phyloP scores from a whole-genome alignment of 345 rosid species.

The Eucalyptus urophylla region DNA sequence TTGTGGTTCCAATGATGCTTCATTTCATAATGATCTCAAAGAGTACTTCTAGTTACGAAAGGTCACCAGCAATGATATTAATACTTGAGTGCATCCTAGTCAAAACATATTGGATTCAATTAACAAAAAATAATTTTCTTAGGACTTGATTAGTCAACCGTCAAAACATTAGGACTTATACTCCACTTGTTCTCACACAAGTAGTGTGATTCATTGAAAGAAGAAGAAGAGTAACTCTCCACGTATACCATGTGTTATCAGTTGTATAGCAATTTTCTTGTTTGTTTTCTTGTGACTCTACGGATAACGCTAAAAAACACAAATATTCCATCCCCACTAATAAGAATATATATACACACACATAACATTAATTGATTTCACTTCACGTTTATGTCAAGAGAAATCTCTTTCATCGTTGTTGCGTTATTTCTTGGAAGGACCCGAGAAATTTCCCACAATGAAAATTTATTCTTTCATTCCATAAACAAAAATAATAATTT shows the following conservation, averaged over 20 bases:
- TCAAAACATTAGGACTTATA: not conserved
- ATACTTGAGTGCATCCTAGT: not conserved
- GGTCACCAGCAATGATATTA: not conserved
- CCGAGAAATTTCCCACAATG: not conserved
- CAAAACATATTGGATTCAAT: not conserved
- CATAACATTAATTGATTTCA: not conserved
- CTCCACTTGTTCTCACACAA: not conserved
- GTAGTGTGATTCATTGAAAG: not conserved
- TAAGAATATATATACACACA: too few species aligned
- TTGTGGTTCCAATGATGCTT: not conserved
- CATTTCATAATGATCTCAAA: not conserved
- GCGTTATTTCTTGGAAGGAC: not conserved
- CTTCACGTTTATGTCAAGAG: not conserved
- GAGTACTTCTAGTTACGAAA: not conserved
- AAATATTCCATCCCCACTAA: not conserved
- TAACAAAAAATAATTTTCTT: too few species aligned
- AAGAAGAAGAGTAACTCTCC: not conserved
- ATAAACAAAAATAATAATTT: not conserved
- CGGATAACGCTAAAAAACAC: too few species aligned
- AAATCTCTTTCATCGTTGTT: not conserved
- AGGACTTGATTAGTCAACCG: not conserved
- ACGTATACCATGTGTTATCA: not conserved
- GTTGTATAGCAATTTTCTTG: not conserved
- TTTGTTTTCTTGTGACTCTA: not conserved
- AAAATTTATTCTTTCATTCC: not conserved